phyloP scores from a whole-genome alignment of 2,329 filamentous ascomycete species.

The Leptographium lundbergii region DNA sequence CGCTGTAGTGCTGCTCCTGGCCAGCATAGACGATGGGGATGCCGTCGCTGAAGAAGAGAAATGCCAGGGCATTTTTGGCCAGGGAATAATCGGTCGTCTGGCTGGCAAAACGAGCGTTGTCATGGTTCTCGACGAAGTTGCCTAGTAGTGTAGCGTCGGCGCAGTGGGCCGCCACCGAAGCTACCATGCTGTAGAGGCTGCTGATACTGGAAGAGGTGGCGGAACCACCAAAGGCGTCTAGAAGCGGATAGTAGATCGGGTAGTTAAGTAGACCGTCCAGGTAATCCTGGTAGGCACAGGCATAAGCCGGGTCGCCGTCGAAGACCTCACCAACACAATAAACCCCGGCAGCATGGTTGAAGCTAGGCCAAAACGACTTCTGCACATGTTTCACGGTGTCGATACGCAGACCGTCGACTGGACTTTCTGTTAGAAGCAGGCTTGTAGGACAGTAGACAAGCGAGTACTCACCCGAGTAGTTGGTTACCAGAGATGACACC shows the following conservation, averaged over 20 bases:
- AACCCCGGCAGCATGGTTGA: slow-evolving; percentile 40
- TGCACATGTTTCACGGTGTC: slow-evolving; percentile 52
- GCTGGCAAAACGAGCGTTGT: slow-evolving; percentile 39
- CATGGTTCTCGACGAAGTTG: slow-evolving; percentile 47
- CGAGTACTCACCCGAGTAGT: slow-evolving; percentile 30
- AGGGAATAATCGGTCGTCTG: slow-evolving; percentile 39
- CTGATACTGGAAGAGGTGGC: slow-evolving; percentile 22
- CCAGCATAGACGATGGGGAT: slow-evolving; percentile 55
- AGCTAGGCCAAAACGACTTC: slow-evolving; percentile 43
- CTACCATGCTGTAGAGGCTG: slow-evolving; percentile 25
- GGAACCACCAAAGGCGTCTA: slow-evolving; percentile 19
- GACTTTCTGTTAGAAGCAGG: background rate
- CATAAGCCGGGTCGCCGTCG: slow-evolving; percentile 37
- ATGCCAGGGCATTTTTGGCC: slow-evolving; percentile 48
- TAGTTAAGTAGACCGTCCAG: slow-evolving; percentile 51
- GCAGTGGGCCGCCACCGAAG: slow-evolving; percentile 22
- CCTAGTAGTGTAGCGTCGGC: slow-evolving; percentile 33
- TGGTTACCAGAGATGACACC: slow-evolving; percentile 42
- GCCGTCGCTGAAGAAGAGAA: slow-evolving; percentile 42
- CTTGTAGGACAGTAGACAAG: background rate
- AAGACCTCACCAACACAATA: slow-evolving; percentile 50
- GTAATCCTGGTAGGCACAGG: slow-evolving; percentile 37
- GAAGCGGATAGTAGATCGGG: slow-evolving; percentile 28
- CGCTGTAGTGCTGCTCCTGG: slow-evolving; percentile 47
- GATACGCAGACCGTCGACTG: slow-evolving; percentile 47